phyloP scores from a whole-genome alignment of 805 yeast genomes.

The baker's yeast (Saccharomyces cerevisiae) region DNA sequence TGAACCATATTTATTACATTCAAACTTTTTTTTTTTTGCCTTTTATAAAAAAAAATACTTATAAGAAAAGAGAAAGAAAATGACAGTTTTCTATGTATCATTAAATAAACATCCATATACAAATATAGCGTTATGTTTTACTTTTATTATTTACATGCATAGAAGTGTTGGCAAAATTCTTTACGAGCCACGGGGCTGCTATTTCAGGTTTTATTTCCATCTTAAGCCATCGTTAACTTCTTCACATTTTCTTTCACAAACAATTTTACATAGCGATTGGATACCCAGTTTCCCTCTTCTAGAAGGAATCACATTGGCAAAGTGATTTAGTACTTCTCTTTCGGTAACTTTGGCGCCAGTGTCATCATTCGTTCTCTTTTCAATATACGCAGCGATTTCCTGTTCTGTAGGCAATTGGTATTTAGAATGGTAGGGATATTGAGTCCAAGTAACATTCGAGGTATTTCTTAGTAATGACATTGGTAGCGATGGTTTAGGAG shows the following conservation, averaged over 20 bases:
- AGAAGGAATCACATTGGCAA: conserved; percentile 28
- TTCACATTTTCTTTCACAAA: conserved; percentile 9
- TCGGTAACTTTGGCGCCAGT: conserved; percentile 60
- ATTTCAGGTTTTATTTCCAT: conserved; percentile 1
- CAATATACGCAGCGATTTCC: conserved; percentile 56
- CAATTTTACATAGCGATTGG: conserved; percentile 14
- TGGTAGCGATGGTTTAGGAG: conserved; percentile 29
- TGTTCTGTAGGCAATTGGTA: conserved; percentile 75
- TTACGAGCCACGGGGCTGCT: neutral
- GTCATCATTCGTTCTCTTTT: conserved; percentile 49
- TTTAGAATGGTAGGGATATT: conserved; percentile 34
- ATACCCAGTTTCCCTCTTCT: conserved; percentile 23
- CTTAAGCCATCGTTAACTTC: neutral
- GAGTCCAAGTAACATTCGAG: conserved; percentile 33
- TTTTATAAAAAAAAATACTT: neutral
- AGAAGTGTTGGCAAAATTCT: neutral
- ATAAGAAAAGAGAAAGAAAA: neutral
- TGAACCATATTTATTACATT: neutral
- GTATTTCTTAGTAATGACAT: conserved; percentile 25
- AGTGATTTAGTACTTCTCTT: conserved; percentile 58
- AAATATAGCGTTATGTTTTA: neutral
- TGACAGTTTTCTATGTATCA: neutral
- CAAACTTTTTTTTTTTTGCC: neutral
- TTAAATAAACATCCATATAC: neutral
- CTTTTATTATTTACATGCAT: conserved; percentile 1